Evolutionary conservation across 345 rosid species (phyloP), one percentile per base, ranked within the genome.

Genomic region (Aquilaria malaccensis): DNA sequence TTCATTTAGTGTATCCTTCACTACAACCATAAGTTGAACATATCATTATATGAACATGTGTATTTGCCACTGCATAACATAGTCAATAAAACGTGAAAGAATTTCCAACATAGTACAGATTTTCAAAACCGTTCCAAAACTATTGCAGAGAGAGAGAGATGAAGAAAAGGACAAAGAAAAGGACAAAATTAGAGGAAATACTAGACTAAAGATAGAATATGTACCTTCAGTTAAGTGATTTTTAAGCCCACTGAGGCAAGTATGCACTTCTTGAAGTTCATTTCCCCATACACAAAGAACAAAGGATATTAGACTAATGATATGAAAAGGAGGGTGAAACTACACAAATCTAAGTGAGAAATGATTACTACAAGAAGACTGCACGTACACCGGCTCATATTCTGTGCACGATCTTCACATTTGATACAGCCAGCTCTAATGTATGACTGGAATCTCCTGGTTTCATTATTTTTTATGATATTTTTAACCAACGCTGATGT

Each of bases 141-240:
- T 22, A 22, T 22, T 22, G 22, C 22, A 37, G 43, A 37, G 4
- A 37, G 43, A 37, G 43, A 37, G 43, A 37, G 43, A 37, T 15
- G 15, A 15, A 22, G 22, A 22, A 1, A 22, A 1, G 1, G 22
- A 22, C 9, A 2, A 2, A 53, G 30, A 22, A 54, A 11, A 11
- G 43, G 30, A 55, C 13, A 55, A 1, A 30, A 3, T 55, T 13
- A 11, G 49, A 52, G 43, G 9, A 3, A 10, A 61, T 22, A 22
- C 22, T 22, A n/a, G 6, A 46, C 5, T 7, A 33, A 1, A 58
- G 49, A 58, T 11, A 56, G 33, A 54, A 49, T 50, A 30, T 22
- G 69, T 76, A 91, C 96, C 97, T 81, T 73, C 68, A 62, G 58
- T 65, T 56, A 85, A 48, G 65, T 83, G 79, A 47, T 80, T 81